Base-by-base conservation (phyloP, 108 stramenopile species). In the Nannochloropsis gaditana region DNA sequence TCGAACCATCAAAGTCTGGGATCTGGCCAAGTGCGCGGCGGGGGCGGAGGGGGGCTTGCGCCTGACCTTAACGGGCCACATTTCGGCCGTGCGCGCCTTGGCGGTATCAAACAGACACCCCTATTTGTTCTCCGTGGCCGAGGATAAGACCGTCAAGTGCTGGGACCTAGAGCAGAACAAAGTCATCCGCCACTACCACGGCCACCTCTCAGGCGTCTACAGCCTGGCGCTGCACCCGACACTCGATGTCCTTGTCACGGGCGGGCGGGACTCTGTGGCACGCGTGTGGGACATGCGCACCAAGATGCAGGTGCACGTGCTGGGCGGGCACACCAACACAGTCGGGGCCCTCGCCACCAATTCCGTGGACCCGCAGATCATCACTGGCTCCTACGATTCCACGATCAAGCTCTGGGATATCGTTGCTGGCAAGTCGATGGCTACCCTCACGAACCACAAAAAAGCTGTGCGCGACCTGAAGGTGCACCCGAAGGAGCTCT, bases 141-240 rank as follows among this genome's bases (percentile, higher is more conserved):
- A 99, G 92, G 99, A 99, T 86, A 99, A 99, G 87, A 93, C 94
- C 91, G 97, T 98, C 42, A 95, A 95, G 90, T 99, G 98, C 91
- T 99, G 99, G 99, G 99, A 99, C 91, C 91, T 99, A 82, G 98
- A 99, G 91, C 95, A 95, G 45, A 99, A 99, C 91, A 96, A 96
- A 87, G 98, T 99, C 9, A 95, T 99, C 82, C 92, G 99, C 10
- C 97, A 99, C 90, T 99, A 99, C 91, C 98, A 99, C 85, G 99
- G 99, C 5, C 99, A 99, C 89, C 91, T 99, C 84, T 91, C 91
- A 21, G 97, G 97, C 9, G 96, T 99, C 21, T 97, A 96, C 91
- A 93, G 91, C 80, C 86, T 98, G 43, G 91, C 94, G 11, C 84
- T 99, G 43, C 99, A 99, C 92, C 99, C 99, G 8, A 97, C 95